A percentile compares a stretch with the other conserved stretches of the same genome.
Conservation (phyloP, 192 early-diverging fungal genomes). For the Entophlyctis helioformis region DNA sequence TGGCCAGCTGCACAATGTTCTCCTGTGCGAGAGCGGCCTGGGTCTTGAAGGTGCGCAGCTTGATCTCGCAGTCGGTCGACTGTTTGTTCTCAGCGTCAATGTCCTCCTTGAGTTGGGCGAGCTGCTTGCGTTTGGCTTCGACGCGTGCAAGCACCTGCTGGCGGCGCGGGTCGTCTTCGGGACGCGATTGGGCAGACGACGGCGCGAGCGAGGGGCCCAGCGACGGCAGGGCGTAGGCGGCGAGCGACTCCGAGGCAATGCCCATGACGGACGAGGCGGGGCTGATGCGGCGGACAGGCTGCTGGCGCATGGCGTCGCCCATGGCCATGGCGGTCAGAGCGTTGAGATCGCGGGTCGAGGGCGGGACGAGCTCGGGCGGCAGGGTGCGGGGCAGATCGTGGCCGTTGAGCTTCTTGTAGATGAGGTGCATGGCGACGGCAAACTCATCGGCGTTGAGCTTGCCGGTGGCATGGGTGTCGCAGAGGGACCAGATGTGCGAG, state of each 20-base stretch:
- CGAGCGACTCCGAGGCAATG: conserved; percentile 27
- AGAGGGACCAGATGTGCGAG: conserved; percentile 69
- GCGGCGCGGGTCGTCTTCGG: conserved; percentile 14
- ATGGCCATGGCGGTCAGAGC: conserved; percentile 36
- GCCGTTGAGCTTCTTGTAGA: conserved; percentile 78
- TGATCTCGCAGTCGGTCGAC: conserved; percentile 9
- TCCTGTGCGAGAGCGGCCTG: conserved; percentile 19
- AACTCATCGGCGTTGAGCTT: conserved; percentile 93
- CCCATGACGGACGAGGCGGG: no score
- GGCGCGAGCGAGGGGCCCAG: not conserved
- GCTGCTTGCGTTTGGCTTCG: conserved; percentile 22
- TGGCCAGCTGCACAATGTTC: conserved; percentile 11
- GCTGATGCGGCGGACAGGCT: no score
- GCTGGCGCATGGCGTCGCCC: no score
- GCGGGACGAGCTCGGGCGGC: conserved; percentile 77
- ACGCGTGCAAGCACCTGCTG: conserved; percentile 20
- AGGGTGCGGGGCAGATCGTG: conserved; percentile 64
- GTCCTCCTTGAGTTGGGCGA: conserved; percentile 20
- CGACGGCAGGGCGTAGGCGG: conserved; percentile 1
- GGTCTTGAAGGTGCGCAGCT: conserved; percentile 10
- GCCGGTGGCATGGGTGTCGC: conserved; percentile 70
- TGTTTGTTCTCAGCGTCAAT: conserved; percentile 11
- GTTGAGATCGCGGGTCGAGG: conserved; percentile 70
- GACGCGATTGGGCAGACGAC: conserved; percentile 1
- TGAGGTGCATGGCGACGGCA: conserved; percentile 92